Conservation (phyloP, 768 basidiomycete genomes). For the Tephrocybe sp. region DNA sequence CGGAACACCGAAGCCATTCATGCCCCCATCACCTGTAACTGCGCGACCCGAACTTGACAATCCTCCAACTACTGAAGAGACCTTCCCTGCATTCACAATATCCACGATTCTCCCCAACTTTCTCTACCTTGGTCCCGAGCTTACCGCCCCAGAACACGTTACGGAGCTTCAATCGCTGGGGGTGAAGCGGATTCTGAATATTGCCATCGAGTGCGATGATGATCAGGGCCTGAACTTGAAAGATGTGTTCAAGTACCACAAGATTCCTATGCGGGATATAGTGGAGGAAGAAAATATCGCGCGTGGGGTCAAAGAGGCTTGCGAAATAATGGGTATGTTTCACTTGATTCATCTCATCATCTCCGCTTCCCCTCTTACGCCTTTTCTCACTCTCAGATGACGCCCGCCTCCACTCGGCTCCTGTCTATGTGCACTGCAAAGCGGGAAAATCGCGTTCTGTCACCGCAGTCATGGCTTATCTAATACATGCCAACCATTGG, state of each 20-base stretch:
- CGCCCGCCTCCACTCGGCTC: constrained; percentile 82
- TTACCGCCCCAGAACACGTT: constrained; percentile 73
- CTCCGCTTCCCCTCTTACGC: background rate
- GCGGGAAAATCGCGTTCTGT: constrained; percentile 95
- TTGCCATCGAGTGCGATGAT: constrained; percentile 88
- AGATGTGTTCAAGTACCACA: constrained; percentile 75
- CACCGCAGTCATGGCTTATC: constrained; percentile 95
- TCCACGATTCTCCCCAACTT: constrained; percentile 92
- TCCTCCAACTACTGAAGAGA: constrained; percentile 60
- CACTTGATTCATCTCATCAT: background rate
- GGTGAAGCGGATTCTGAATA: constrained; percentile 86
- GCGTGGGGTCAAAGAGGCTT: constrained; percentile 79
- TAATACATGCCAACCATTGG: constrained; percentile 98
- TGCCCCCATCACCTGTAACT: constrained; percentile 61
- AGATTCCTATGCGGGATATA: constrained; percentile 92
- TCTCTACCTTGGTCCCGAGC: constrained; percentile 89
- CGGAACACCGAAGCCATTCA: constrained; percentile 41
- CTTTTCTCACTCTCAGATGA: constrained; percentile 62
- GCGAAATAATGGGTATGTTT: constrained; percentile 79
- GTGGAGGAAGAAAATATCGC: constrained; percentile 93
- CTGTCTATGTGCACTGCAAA: constrained; percentile 95
- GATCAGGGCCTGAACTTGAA: constrained; percentile 70
- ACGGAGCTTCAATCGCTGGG: constrained; percentile 71
- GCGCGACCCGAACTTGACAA: constrained; percentile 63
- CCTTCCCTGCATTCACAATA: constrained; percentile 70